Base-by-base conservation (phyloP, 2,329 filamentous ascomycete genomes). In the Metarhizium guizhouense region DNA sequence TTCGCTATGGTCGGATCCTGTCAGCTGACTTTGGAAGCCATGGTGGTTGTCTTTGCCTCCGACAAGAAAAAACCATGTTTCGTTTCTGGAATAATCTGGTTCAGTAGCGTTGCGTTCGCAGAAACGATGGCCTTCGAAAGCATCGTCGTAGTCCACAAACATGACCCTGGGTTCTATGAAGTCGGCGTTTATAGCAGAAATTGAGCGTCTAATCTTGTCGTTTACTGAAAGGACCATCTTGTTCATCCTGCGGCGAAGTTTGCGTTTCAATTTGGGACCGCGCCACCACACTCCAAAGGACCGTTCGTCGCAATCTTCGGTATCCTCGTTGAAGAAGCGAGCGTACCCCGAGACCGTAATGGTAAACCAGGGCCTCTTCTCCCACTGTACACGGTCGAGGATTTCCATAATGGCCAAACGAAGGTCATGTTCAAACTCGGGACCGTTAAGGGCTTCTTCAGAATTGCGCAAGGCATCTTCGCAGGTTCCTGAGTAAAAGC, bases 41-140 rank as follows among this genome's bases (percentile, higher is more conserved):
- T 34, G 54, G 34, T 58, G 65, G 53, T 75, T 76, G 53, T 78
- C 75, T 3, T 60, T 57, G 2, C 73, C 75, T 4, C 74, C 75
- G 3, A 77, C 73, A 30, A 76, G 69, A 58, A 77, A 78, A 58
- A 78, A 78, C 73, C 74, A 78, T 0, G 74, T 77, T 25, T 74
- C 73, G 20, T 65, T 67, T 34, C 73, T 67, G 4, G 61, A 59
- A 54, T 76, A 76, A 52, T 74, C 75, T 6, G 76, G 76, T 61
- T 78, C 76, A 13, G 60, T 63, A 4, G 73, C 68, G 48, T 61
- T 63, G 16, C 61, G 65, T 59, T 74, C 72, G 58, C 72, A 74
- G 57, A 74, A 78, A 6, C 76, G 72, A 59, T 78, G 75, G 4
- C 74, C 74, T 1, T 74, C 71, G 56, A 77, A 78, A 5, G 58